These are phyloP conservation scores for Beauveria australis DNA, from an alignment of 2,329 filamentous ascomycete genomes.

Conservation along the genomic window DNA sequence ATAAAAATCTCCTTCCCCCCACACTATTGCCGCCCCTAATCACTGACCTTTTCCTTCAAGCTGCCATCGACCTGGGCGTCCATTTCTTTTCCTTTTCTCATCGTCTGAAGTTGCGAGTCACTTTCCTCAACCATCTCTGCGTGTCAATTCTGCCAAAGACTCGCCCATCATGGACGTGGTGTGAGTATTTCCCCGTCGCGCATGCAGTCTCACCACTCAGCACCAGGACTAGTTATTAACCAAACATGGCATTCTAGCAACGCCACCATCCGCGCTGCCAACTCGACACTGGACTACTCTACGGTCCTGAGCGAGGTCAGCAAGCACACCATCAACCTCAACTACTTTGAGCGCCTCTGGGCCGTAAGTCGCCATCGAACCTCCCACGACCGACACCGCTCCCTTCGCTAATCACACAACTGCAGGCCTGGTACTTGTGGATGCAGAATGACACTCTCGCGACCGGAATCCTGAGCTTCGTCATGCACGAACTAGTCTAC, in stretches of 20 bases:
- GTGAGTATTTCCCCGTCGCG: slow-evolving; percentile 17
- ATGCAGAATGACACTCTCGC: slow-evolving; percentile 97
- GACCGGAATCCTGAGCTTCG: slow-evolving; percentile 94
- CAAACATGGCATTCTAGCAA: slow-evolving; percentile 31
- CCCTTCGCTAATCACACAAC: slow-evolving; percentile 13
- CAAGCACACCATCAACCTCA: slow-evolving; percentile 77
- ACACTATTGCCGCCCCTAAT: slow-evolving; percentile 9
- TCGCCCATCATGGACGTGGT: slow-evolving; percentile 26
- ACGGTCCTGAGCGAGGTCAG: slow-evolving; percentile 55
- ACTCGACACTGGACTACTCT: slow-evolving; percentile 44
- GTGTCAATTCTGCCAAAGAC: neutral
- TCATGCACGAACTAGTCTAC: slow-evolving; percentile 90
- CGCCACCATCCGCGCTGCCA: slow-evolving; percentile 40
- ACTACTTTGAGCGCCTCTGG: slow-evolving; percentile 82
- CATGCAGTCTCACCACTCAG: neutral
- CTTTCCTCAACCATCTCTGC: neutral
- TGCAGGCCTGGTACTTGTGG: slow-evolving; percentile 81
- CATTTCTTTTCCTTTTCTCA: neutral
- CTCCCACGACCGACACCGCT: neutral
- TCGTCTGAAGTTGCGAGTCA: neutral
- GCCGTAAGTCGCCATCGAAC: slow-evolving; percentile 45
- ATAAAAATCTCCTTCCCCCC: slow-evolving; percentile 11
- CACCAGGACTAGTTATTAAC: neutral
- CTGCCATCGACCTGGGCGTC: neutral
- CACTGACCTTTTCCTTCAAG: neutral